A percentile compares a stretch with the other conserved stretches of the same genome.
Evolutionary conservation across 495 filamentous ascomycete genomes (phyloP).

Genomic region (Staphylotrichum longicolle): DNA sequence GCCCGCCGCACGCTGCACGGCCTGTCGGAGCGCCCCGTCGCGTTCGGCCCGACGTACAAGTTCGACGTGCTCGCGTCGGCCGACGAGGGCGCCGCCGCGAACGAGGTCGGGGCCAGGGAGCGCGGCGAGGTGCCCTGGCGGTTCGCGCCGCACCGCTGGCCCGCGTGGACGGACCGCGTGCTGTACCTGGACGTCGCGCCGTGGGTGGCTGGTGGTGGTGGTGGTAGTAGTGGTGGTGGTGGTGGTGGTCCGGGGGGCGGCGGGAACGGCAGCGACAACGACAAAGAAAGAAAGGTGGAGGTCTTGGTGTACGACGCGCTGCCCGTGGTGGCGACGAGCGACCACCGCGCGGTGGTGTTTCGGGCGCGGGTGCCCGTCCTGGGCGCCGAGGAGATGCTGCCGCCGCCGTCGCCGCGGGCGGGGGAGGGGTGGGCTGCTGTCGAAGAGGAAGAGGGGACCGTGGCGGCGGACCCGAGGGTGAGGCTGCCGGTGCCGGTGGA

Average conservation of each 20-base stretch:
- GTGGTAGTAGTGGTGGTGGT: not conserved
- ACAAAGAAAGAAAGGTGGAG: slow-evolving; percentile 35
- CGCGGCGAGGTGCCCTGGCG: slow-evolving; percentile 56
- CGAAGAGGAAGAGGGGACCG: slow-evolving; percentile 13
- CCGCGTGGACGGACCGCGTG: slow-evolving; percentile 92
- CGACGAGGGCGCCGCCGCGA: not conserved
- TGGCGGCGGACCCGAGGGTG: slow-evolving; percentile 35
- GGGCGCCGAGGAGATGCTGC: slow-evolving; percentile 29
- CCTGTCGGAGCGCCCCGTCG: slow-evolving; percentile 67
- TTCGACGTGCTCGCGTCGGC: slow-evolving; percentile 41
- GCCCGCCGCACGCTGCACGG: slow-evolving; percentile 70
- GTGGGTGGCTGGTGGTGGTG: slow-evolving; percentile 37
- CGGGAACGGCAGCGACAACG: not conserved
- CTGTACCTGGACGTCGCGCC: slow-evolving; percentile 66
- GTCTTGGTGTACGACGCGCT: slow-evolving; percentile 66
- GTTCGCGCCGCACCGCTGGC: slow-evolving; percentile 79
- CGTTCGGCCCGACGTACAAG: slow-evolving; percentile 93
- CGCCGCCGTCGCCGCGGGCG: slow-evolving; percentile 5
- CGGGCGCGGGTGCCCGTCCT: slow-evolving; percentile 58
- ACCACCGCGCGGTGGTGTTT: slow-evolving; percentile 81
- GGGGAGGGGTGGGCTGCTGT: not conserved
- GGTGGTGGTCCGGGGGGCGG: no score
- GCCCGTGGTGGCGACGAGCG: slow-evolving; percentile 70
- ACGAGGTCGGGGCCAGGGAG: slow-evolving; percentile 22
- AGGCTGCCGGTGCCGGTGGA: slow-evolving; percentile 43